Conservation (phyloP, 257 asterid species). For the Parsonsia alboflavescens region DNA sequence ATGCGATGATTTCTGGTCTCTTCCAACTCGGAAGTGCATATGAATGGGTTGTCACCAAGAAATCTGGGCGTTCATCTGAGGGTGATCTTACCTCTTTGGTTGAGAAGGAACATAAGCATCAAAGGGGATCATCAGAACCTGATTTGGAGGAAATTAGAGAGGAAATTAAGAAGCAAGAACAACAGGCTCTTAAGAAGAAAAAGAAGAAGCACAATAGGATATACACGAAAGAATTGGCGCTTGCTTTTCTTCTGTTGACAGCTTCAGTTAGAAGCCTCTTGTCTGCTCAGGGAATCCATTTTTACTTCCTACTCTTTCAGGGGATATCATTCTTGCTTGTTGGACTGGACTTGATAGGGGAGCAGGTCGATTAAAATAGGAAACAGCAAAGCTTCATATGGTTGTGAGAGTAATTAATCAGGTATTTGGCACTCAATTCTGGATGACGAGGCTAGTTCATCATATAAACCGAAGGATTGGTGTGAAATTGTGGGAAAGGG, state of each 20-base stretch:
- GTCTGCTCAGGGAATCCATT: conserved; percentile 95
- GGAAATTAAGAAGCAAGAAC: conserved; percentile 38
- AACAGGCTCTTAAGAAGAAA: conserved; percentile 42
- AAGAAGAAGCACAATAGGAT: conserved; percentile 78
- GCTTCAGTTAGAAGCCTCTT: conserved; percentile 72
- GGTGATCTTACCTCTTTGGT: conserved; percentile 54
- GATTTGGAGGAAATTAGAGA: conserved; percentile 55
- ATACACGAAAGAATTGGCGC: conserved; percentile 66
- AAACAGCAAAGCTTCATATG: not conserved
- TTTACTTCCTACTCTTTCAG: conserved; percentile 87
- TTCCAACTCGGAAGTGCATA: conserved; percentile 90
- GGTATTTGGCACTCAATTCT: not conserved
- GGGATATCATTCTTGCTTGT: conserved; percentile 85
- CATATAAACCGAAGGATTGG: conserved; percentile 3
- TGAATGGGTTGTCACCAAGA: conserved; percentile 94
- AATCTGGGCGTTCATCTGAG: conserved; percentile 83
- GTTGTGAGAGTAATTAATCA: conserved; percentile 6
- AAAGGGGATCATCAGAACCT: conserved; percentile 61
- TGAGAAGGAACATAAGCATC: conserved; percentile 47
- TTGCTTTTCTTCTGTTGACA: conserved; percentile 76
- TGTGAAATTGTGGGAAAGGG: not conserved
- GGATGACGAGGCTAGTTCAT: conserved; percentile 5
- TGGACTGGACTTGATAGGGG: conserved; percentile 89
- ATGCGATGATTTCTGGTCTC: conserved; percentile 89
- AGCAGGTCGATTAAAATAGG: conserved; percentile 45